Evolutionary conservation across 2,329 filamentous ascomycete genomes (phyloP), one percentile per base, ranked within the genome.

Genomic region (Colletotrichum sp.): DNA sequence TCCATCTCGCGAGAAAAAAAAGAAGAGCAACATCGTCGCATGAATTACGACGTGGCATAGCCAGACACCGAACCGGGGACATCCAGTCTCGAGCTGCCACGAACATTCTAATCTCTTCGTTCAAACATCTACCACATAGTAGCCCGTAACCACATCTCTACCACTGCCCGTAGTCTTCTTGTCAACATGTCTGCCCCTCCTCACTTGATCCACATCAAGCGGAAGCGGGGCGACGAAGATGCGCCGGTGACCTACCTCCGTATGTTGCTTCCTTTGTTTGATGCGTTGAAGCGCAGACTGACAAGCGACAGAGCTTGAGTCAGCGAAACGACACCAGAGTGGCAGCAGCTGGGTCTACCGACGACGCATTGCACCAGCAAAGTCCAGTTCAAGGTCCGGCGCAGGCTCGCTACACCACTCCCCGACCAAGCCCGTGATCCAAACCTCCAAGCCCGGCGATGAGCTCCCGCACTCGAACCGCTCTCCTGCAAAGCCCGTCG

Each of bases 161-260:
- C 32, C 16, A 52, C 32, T 26, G 59, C 62, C 24, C 28, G 21
- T 64, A 39, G 26, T 30, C 21, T 34, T 30, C 49, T 55, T 49
- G 18, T 32, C 78, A 70, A 63, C 70, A 92, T 92, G 90, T 90
- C 90, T 65, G 84, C 91, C 6, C 91, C 90, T 28, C 90, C 90
- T 30, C 88, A 91, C 77, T 84, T 90, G 65, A 92, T 92, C 82
- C 89, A 89, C 73, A 89, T 92, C 78, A 92, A 92, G 86, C 90
- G 91, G 80, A 92, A 92, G 84, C 88, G 89, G 55, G 88, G 87
- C 67, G 89, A 88, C 18, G 88, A 90, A 74, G 86, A 88, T 39
- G 84, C 85, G 15, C 89, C 90, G 5, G 88, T 92, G 67, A 88
- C 90, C 69, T 91, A 90, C 79, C 87, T 92, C 63, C 87, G 90